Conservation (phyloP, 805 yeast genomes). For the Spathaspora passalidarum region DNA sequence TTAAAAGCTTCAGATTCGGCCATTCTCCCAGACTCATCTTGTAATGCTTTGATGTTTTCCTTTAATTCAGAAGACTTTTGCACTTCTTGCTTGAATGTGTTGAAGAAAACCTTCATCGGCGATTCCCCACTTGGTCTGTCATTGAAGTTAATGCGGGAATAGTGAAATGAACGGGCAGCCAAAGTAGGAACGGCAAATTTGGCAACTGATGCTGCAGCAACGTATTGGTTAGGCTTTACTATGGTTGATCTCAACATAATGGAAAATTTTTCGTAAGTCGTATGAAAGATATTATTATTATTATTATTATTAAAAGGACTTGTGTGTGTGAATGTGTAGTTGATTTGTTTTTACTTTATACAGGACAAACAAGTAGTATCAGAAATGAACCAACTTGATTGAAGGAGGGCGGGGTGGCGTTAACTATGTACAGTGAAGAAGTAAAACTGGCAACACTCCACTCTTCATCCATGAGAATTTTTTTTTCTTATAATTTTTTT, state of each 20-base stretch:
- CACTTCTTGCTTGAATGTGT: constrained; percentile 90
- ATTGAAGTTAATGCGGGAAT: constrained; percentile 11
- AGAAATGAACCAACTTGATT: not conserved
- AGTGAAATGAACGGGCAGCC: constrained; percentile 15
- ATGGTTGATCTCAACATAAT: constrained; percentile 6
- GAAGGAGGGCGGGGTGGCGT: too few relatives aligned
- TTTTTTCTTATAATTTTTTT: not conserved
- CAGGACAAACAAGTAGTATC: not conserved
- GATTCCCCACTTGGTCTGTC: constrained; percentile 44
- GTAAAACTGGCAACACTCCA: not conserved
- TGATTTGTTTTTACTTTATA: not conserved
- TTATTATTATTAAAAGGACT: too few relatives aligned
- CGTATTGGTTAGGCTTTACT: not conserved
- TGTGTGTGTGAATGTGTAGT: too few relatives aligned
- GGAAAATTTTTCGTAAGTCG: too few relatives aligned
- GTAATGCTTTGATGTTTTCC: constrained; percentile 88
- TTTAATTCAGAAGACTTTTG: constrained; percentile 85
- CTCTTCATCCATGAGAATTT: not conserved
- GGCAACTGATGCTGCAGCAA: not conserved
- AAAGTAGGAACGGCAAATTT: not conserved
- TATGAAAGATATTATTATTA: too few relatives aligned
- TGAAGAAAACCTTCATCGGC: constrained; percentile 89
- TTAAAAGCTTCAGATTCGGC: constrained; percentile 93
- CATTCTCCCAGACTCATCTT: constrained; percentile 92
- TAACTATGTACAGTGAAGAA: constrained; percentile 1